phyloP scores from a whole-genome alignment of 345 rosid genomes.

The Gossypium thurberi region DNA sequence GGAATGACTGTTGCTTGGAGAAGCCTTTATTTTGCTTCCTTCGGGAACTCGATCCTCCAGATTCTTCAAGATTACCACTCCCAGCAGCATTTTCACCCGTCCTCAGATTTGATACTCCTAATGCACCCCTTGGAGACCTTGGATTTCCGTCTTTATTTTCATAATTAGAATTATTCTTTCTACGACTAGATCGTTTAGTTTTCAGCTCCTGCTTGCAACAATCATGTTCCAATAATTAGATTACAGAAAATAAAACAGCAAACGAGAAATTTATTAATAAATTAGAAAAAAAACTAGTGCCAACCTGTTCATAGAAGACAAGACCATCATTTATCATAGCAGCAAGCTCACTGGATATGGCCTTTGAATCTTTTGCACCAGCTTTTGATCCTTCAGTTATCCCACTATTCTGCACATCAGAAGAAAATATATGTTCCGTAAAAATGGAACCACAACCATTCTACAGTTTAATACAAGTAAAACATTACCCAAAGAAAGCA shows the following conservation, averaged over 20 bases:
- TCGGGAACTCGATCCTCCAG: constrained; percentile 38
- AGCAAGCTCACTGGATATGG: constrained; percentile 74
- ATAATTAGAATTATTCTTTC: constrained; percentile 41
- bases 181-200: constrained; percentile 45
- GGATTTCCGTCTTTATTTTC: constrained; percentile 57
- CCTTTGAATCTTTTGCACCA: constrained; percentile 37
- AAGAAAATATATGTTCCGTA: constrained; percentile 15
- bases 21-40: constrained; percentile 60
- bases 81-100: constrained; percentile 37
- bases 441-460: background rate
- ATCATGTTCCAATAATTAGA: constrained; percentile 11
- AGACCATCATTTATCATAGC: constrained; percentile 88
- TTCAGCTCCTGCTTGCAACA: constrained; percentile 56
- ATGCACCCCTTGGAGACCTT: constrained; percentile 30
- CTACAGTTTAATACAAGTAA: background rate
- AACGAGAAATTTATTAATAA: constrained; percentile 1
- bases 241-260: background rate
- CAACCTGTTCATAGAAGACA: constrained; percentile 88
- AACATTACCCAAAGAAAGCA: background rate
- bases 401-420: constrained; percentile 64
- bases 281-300: constrained; percentile 1
- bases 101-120: constrained; percentile 41
- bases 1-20: constrained; percentile 58
- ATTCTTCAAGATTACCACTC: constrained; percentile 49
- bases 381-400: constrained; percentile 38